phyloP scores from a whole-genome alignment of 2,329 filamentous ascomycete species.

The Alternaria burnsii region DNA sequence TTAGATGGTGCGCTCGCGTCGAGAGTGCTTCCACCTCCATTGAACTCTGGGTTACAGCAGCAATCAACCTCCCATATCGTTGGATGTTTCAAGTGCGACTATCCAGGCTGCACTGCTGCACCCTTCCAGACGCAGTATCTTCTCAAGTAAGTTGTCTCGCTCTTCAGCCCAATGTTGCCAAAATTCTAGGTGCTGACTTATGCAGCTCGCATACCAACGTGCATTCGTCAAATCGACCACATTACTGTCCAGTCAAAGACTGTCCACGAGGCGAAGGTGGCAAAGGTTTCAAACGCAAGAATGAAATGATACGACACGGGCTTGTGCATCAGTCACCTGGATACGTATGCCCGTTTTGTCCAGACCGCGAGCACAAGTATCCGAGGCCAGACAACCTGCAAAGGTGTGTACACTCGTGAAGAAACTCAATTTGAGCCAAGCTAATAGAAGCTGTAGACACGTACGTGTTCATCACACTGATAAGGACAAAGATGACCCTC shows the following conservation, averaged over 20 bases:
- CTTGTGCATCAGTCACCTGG: constrained; percentile 93
- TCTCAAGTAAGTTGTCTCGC: constrained; percentile 65
- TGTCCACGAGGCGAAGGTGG: constrained; percentile 69
- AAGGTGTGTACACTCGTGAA: constrained; percentile 66
- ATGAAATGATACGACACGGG: constrained; percentile 78
- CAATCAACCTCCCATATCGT: constrained; percentile 38
- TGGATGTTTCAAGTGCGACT: constrained; percentile 61
- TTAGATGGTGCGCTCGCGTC: constrained; percentile 41
- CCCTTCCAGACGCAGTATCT: constrained; percentile 82
- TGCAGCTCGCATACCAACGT: constrained; percentile 74
- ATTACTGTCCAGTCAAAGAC: constrained; percentile 67
- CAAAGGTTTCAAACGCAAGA: constrained; percentile 73
- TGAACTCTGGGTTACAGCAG: constrained; percentile 39
- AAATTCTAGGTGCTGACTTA: not conserved
- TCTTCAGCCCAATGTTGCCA: not conserved
- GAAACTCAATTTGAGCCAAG: not conserved
- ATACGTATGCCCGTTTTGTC: constrained; percentile 96
- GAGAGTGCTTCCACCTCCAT: constrained; percentile 44
- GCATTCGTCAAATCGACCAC: constrained; percentile 69
- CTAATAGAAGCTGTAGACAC: constrained; percentile 66
- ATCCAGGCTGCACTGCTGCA: constrained; percentile 71
- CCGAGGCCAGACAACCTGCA: constrained; percentile 95
- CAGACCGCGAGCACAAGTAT: constrained; percentile 91
- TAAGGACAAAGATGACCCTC: constrained; percentile 85
- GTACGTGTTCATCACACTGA: constrained; percentile 92